Evolutionary conservation across 768 basidiomycete genomes (phyloP).

Genomic region (Boletus rufocinnamomeus): DNA sequence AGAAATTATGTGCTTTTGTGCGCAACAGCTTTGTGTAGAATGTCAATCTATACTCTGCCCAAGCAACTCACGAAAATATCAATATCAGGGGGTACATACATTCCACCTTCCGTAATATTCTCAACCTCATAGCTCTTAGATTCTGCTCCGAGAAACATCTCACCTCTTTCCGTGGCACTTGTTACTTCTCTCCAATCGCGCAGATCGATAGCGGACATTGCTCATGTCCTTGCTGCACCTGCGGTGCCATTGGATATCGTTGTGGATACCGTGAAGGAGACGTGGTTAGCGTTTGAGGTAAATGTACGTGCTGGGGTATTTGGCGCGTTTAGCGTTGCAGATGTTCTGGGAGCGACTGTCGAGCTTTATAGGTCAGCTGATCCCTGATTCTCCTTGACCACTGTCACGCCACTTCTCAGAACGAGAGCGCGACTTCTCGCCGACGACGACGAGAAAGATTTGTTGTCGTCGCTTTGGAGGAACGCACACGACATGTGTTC

Average conservation of each 20-base stretch:
- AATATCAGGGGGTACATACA: constrained; percentile 21
- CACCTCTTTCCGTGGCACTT: constrained; percentile 27
- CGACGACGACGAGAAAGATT: constrained; percentile 40
- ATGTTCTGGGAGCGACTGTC: constrained; percentile 51
- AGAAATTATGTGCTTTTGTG: constrained; percentile 61
- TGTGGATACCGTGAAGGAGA: constrained; percentile 47
- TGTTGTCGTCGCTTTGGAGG: constrained; percentile 52
- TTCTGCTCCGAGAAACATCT: constrained; percentile 29
- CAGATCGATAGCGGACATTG: constrained; percentile 58
- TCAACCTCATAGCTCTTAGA: constrained; percentile 30
- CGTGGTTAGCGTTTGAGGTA: constrained; percentile 48
- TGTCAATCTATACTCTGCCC: constrained; percentile 49
- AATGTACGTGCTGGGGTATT: constrained; percentile 40
- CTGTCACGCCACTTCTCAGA: constrained; percentile 28
- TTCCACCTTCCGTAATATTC: neutral
- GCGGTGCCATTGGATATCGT: constrained; percentile 44
- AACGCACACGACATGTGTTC: constrained; percentile 70
- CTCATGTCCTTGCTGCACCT: constrained; percentile 52
- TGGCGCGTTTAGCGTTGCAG: constrained; percentile 43
- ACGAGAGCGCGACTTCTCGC: constrained; percentile 31
- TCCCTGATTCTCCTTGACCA: neutral
- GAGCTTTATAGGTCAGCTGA: constrained; percentile 38
- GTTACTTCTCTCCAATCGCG: constrained; percentile 50
- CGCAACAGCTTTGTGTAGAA: constrained; percentile 48
- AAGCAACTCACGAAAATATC: constrained; percentile 23